Conservation (phyloP, 2,329 filamentous ascomycete species). For the Trichoderma aggressivum region DNA sequence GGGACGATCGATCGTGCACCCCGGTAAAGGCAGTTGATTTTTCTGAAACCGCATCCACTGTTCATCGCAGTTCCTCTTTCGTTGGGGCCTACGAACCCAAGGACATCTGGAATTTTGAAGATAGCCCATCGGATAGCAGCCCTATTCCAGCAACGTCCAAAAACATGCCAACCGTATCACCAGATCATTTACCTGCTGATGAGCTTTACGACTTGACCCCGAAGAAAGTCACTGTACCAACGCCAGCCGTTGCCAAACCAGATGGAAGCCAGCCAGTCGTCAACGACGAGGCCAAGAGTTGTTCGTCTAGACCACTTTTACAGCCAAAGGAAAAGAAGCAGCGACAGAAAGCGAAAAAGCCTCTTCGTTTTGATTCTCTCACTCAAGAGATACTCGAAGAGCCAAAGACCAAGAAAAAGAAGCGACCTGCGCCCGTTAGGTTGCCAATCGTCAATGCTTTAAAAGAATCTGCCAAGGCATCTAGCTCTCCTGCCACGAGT, state of each 20-base stretch:
- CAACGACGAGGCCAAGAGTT: background rate
- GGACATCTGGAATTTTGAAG: constrained; percentile 22
- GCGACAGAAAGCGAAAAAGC: constrained; percentile 35
- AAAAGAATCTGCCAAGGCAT: constrained; percentile 18
- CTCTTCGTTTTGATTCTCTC: constrained; percentile 32
- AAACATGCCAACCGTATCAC: background rate
- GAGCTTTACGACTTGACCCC: constrained; percentile 30
- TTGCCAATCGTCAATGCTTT: constrained; percentile 21
- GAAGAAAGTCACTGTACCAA: background rate
- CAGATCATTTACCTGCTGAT: constrained; percentile 27
- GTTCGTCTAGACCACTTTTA: background rate
- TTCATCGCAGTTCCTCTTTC: constrained; percentile 32
- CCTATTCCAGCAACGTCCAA: background rate
- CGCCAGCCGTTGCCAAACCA: no score
- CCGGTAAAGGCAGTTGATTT: constrained; percentile 27
- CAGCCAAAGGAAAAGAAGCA: constrained; percentile 10
- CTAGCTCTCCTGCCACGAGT: constrained; percentile 19
- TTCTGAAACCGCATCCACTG: constrained; percentile 37
- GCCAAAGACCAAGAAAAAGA: background rate
- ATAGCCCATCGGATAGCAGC: constrained; percentile 15
- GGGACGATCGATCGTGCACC: background rate
- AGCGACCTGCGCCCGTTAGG: background rate
- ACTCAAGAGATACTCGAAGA: constrained; percentile 27
- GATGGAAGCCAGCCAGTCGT: background rate
- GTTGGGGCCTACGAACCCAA: constrained; percentile 10